Conservation (phyloP, 495 filamentous ascomycete species). For the Platismatia glauca region DNA sequence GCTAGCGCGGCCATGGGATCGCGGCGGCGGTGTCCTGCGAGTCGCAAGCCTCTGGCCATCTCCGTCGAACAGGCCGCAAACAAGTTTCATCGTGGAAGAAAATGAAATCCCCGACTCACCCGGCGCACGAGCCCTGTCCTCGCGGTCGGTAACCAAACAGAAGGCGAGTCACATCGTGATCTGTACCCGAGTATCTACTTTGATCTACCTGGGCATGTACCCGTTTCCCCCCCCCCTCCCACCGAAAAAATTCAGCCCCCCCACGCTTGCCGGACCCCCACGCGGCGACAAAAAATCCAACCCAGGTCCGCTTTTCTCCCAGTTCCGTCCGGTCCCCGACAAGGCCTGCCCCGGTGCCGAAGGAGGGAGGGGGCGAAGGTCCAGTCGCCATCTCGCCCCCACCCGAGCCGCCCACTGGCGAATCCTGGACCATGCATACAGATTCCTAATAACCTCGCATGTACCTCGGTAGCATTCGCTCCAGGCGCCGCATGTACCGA, state of each 20-base stretch:
- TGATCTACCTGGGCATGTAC: neutral
- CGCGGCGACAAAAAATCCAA: neutral
- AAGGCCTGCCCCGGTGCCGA: constrained; percentile 1
- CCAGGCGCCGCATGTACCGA: too few relatives aligned
- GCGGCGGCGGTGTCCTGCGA: too few relatives aligned
- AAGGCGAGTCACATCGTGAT: neutral
- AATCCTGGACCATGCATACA: neutral
- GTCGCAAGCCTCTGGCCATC: too few relatives aligned
- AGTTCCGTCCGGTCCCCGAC: neutral
- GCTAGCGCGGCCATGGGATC: too few relatives aligned
- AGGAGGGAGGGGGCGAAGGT: neutral
- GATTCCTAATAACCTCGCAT: neutral
- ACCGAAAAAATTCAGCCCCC: too few relatives aligned
- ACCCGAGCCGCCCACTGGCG: neutral
- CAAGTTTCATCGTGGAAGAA: neutral
- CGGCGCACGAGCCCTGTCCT: neutral
- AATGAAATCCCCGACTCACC: neutral
- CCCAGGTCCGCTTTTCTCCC: neutral
- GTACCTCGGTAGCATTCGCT: neutral
- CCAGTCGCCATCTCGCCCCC: neutral
- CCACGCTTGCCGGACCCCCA: neutral
- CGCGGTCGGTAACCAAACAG: neutral
- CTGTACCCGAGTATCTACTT: neutral
- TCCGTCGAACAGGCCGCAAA: neutral
- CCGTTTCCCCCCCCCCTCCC: neutral